These are phyloP conservation scores for Fusarium brevicatenulatum DNA, from an alignment of 2,329 filamentous ascomycete genomes.

Conservation along the genomic window DNA sequence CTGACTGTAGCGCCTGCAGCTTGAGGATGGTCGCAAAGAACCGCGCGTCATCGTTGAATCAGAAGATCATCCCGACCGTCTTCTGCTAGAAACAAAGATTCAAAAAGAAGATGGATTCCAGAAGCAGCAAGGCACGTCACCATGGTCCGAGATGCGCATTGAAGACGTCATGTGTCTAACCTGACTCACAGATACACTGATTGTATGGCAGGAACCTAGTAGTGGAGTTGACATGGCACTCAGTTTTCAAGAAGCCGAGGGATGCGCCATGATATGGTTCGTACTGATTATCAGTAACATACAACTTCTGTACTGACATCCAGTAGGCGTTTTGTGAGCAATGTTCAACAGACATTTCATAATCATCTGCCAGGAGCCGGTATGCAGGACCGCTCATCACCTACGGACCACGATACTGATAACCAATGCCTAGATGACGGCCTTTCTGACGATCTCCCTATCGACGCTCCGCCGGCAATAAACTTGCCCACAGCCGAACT, in stretches of 20 bases:
- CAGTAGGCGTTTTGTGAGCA: slow-evolving; percentile 87
- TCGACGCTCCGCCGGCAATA: slow-evolving; percentile 77
- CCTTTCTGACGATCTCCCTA: slow-evolving; percentile 84
- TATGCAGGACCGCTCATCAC: slow-evolving; percentile 50
- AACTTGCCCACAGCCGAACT: slow-evolving; percentile 82
- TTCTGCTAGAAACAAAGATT: slow-evolving; percentile 89
- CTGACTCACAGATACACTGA: slow-evolving; percentile 80
- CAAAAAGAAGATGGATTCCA: slow-evolving; percentile 96
- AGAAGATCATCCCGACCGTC: slow-evolving; percentile 86
- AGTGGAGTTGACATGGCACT: slow-evolving; percentile 96
- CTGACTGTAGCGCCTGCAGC: slow-evolving; percentile 53
- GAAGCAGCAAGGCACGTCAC: slow-evolving; percentile 86
- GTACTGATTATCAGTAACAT: slow-evolving; percentile 33
- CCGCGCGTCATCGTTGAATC: slow-evolving; percentile 91
- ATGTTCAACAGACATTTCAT: slow-evolving; percentile 79
- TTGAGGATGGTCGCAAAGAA: slow-evolving; percentile 75
- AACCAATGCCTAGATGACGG: slow-evolving; percentile 72
- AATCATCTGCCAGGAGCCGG: slow-evolving; percentile 69
- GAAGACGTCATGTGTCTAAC: slow-evolving; percentile 41
- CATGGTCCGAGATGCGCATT: slow-evolving; percentile 4
- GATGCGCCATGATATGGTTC: slow-evolving; percentile 91
- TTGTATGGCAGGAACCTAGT: slow-evolving; percentile 91
- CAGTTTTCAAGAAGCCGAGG: slow-evolving; percentile 97
- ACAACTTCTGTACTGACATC: slow-evolving; percentile 31
- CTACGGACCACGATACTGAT: slow-evolving; percentile 35